Evolutionary conservation across 2,329 filamentous ascomycete species (phyloP).

Genomic region (Erysiphe pulchra): DNA sequence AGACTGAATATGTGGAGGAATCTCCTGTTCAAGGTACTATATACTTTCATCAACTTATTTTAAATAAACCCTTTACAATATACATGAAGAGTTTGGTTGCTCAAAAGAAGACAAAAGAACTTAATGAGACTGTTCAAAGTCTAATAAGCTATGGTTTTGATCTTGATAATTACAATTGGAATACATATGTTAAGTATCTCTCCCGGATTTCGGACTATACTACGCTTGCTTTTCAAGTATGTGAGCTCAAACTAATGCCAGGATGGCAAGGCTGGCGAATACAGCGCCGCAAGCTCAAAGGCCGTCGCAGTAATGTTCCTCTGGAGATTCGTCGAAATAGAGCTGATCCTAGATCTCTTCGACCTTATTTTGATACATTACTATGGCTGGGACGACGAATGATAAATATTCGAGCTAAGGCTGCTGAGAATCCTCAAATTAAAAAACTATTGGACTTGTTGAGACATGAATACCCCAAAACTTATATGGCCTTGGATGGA

Average conservation of each 20-base stretch:
- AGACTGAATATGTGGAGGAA: not conserved
- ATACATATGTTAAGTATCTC: constrained; percentile 45
- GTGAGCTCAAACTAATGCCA: constrained; percentile 55
- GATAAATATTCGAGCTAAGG: constrained; percentile 9
- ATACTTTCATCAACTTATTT: constrained; percentile 16
- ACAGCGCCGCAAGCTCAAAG: constrained; percentile 5
- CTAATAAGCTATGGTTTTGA: constrained; percentile 36
- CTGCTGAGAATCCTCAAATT: constrained; percentile 8
- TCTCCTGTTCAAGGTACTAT: not conserved
- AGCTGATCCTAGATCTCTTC: constrained; percentile 7
- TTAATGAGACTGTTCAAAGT: constrained; percentile 24
- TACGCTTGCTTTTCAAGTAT: constrained; percentile 43
- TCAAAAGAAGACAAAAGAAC: constrained; percentile 26
- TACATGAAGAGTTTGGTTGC: constrained; percentile 23
- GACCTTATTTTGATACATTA: constrained; percentile 11
- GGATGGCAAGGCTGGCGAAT: constrained; percentile 48
- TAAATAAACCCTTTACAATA: constrained; percentile 18
- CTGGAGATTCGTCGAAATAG: constrained; percentile 6
- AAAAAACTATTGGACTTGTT: constrained; percentile 8
- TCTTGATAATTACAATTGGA: constrained; percentile 58
- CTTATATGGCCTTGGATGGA: constrained; percentile 9
- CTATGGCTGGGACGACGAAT: constrained; percentile 10
- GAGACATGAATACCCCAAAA: constrained; percentile 10
- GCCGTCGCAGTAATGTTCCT: constrained; percentile 8
- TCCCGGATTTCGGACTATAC: constrained; percentile 27